These are phyloP conservation scores for Theobroma cacao DNA, from an alignment of 345 rosid species.

Conservation along the genomic window DNA sequence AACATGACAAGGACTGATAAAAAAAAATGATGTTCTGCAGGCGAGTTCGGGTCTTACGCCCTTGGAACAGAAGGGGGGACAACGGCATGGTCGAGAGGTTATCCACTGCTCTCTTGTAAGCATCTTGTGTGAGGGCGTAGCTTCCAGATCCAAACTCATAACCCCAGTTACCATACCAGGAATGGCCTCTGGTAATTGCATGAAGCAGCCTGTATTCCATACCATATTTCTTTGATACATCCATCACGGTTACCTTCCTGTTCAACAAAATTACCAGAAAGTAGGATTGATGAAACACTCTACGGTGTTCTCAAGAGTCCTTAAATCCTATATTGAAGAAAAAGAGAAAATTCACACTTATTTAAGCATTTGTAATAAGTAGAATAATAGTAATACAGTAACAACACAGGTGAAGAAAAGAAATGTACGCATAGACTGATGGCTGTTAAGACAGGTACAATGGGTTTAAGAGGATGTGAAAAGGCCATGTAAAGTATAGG, in stretches of 20 bases:
- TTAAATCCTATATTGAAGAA: background rate
- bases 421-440: background rate
- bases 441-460: background rate
- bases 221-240: conserved; percentile 65
- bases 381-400: background rate
- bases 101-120: conserved; percentile 43
- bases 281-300: background rate
- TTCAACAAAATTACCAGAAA: background rate
- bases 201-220: conserved; percentile 59
- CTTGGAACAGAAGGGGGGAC: conserved; percentile 38
- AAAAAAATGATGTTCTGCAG: conserved; percentile 47
- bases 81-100: conserved; percentile 47
- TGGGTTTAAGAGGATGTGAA: background rate
- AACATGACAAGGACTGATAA: conserved; percentile 49
- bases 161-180: conserved; percentile 78
- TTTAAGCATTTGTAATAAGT: background rate
- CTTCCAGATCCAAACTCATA: conserved; percentile 63
- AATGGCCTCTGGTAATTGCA: conserved; percentile 49
- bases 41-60: conserved; percentile 37
- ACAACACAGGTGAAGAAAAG: background rate
- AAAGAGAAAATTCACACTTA: background rate
- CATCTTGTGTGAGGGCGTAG: conserved; percentile 51
- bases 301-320: background rate
- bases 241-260: conserved; percentile 73
- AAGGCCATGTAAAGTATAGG: background rate